A percentile compares a stretch with the other conserved stretches of the same genome.
Evolutionary conservation across 208 protist species (phyloP).

Genomic region (Leishmania tropica): DNA sequence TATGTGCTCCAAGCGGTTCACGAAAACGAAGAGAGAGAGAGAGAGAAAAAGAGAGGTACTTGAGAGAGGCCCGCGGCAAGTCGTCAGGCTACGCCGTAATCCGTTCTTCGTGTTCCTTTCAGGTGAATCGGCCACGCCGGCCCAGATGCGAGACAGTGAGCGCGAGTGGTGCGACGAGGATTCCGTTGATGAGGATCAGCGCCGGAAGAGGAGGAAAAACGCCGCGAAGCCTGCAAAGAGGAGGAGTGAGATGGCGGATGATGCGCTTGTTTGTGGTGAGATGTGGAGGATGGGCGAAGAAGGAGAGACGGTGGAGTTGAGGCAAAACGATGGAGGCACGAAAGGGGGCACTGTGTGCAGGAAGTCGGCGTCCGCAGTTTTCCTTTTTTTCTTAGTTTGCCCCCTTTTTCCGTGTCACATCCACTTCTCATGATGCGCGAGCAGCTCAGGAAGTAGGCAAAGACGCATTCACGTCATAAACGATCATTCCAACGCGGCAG

Average conservation of each 20-base stretch:
- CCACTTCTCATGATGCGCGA: not conserved
- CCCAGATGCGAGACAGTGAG: not conserved
- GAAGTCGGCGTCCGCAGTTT: not conserved
- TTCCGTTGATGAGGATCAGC: not conserved
- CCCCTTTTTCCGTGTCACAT: not conserved
- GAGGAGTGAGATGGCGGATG: not conserved
- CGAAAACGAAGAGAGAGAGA: not conserved
- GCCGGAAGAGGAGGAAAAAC: not conserved
- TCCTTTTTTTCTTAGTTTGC: not conserved
- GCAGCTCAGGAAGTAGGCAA: not conserved
- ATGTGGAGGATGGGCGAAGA: not conserved
- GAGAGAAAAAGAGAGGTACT: not conserved
- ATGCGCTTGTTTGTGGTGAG: not conserved
- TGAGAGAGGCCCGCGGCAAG: not conserved
- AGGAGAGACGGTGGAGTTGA: not conserved
- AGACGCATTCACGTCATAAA: not conserved
- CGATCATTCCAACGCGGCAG: not conserved
- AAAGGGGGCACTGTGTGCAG: not conserved
- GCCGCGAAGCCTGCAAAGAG: not conserved
- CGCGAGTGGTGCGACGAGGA: not conserved
- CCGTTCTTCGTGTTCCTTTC: not conserved
- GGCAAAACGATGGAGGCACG: not conserved
- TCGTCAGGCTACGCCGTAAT: not conserved
- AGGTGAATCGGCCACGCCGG: not conserved
- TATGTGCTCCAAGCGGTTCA: not conserved